Evolutionary conservation across 345 rosid genomes (phyloP).

Genomic region (rapeseed (Brassica napus)): Da-Ae NC_063439.1:3303501-3304000

Average conservation of each 20-base stretch:
- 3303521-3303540: too few species aligned
- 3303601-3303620: not conserved
- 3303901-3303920: slow-evolving; percentile 7
- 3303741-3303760: slow-evolving; percentile 76
- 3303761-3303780: slow-evolving; percentile 72
- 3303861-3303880: slow-evolving; percentile 7
- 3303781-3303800: slow-evolving; percentile 83
- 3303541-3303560: not conserved
- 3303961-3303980: slow-evolving; percentile 26
- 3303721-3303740: slow-evolving; percentile 90
- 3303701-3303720: slow-evolving; percentile 80
- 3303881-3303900: not conserved
- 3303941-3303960: not conserved
- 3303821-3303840: slow-evolving; percentile 50
- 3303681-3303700: slow-evolving; percentile 65
- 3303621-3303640: not conserved
- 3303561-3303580: not conserved
- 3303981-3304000: slow-evolving; percentile 28
- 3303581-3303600: not conserved
- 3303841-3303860: slow-evolving; percentile 28
- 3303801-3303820: slow-evolving; percentile 96
- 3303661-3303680: not conserved
- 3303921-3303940: not conserved
- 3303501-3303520: too few species aligned
- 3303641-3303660: not conserved